Evolutionary conservation across 2,329 filamentous ascomycete genomes (phyloP).

Genomic region (Apiospora marii): DNA sequence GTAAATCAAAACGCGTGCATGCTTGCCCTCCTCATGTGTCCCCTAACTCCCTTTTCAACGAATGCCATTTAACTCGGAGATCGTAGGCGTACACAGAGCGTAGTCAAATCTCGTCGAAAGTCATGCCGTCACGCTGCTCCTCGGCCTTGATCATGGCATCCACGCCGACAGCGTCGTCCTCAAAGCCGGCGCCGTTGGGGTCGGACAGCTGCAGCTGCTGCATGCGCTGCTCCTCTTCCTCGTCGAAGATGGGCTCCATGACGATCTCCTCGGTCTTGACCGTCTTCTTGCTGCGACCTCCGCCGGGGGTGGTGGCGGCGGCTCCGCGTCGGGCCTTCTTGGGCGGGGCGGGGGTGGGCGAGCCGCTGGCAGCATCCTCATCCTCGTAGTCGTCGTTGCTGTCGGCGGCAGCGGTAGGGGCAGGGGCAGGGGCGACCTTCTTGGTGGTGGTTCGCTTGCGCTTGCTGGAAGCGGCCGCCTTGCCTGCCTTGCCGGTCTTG

Average conservation of each 20-base stretch:
- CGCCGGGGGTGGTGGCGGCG: neutral
- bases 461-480: neutral
- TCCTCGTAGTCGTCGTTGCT: neutral
- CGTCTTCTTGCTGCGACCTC: neutral
- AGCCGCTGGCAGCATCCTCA: neutral
- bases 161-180: neutral
- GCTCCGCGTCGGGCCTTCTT: neutral
- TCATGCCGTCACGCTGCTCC: neutral
- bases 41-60: neutral
- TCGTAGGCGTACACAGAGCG: too few species aligned
- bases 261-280: neutral
- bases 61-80: neutral
- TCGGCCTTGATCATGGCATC: slow-evolving; percentile 5
- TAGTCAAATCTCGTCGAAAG: neutral
- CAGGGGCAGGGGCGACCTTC: neutral
- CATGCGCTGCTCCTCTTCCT: neutral
- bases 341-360: neutral
- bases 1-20: neutral
- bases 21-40: neutral
- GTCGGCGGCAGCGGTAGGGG: neutral
- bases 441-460: neutral
- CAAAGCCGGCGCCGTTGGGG: neutral
- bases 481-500: neutral
- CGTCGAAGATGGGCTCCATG: neutral
- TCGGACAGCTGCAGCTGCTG: neutral